Conservation (phyloP, 1,139 yeast genomes). For the Sugiyamaella novakii region DNA sequence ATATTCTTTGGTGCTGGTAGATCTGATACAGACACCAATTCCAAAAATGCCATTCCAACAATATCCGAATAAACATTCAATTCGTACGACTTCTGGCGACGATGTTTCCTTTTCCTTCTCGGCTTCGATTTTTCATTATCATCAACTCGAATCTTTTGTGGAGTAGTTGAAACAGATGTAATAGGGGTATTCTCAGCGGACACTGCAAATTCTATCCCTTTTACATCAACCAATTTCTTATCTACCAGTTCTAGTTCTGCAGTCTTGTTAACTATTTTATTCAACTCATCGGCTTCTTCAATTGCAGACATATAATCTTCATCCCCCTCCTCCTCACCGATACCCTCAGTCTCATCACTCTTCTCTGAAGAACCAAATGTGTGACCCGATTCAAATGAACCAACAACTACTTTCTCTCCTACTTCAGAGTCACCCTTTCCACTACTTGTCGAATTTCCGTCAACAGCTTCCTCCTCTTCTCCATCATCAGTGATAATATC, state of each 20-base stretch:
- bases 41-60: conserved; percentile 74
- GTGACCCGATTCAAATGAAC: background rate
- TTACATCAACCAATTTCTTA: background rate
- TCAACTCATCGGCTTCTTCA: conserved; percentile 24
- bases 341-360: conserved; percentile 13
- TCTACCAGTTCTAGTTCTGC: conserved; percentile 1
- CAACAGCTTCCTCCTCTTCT: background rate
- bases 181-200: background rate
- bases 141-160: background rate
- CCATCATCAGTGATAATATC: conserved; percentile 16
- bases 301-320: conserved; percentile 22
- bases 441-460: background rate
- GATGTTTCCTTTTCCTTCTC: conserved; percentile 12
- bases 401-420: background rate
- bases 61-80: conserved; percentile 50
- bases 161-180: background rate
- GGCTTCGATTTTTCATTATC: background rate
- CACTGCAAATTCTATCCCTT: background rate
- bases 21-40: conserved; percentile 68
- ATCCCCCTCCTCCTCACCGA: conserved; percentile 19
- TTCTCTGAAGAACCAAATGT: conserved; percentile 1
- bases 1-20: conserved; percentile 43
- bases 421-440: background rate
- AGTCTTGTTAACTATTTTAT: conserved; percentile 2
- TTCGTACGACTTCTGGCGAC: conserved; percentile 32